Evolutionary conservation across 2,329 filamentous ascomycete species (phyloP).

Genomic region (Hypoxylon rubiginosum): DNA sequence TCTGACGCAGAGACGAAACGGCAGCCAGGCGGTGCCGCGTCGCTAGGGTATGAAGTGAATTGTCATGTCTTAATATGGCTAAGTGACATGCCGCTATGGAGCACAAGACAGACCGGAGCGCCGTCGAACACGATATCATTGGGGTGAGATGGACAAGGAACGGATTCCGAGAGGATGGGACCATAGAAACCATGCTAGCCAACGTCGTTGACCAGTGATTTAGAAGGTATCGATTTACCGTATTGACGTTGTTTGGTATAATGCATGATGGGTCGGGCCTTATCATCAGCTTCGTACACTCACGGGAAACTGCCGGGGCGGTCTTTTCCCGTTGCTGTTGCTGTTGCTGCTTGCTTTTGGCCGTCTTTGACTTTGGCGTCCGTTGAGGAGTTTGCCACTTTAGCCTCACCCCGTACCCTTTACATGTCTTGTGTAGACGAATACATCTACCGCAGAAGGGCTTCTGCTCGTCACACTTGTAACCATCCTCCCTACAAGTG

Average conservation of each 20-base stretch:
- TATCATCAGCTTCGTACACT: slow-evolving; percentile 1
- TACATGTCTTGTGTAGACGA: slow-evolving; percentile 50
- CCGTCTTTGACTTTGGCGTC: slow-evolving; percentile 17
- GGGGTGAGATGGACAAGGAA: slow-evolving; percentile 52
- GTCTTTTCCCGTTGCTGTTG: slow-evolving; percentile 15
- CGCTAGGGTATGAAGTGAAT: slow-evolving; percentile 41
- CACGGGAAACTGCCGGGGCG: slow-evolving; percentile 3
- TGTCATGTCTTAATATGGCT: slow-evolving; percentile 45
- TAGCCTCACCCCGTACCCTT: slow-evolving; percentile 51
- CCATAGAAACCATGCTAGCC: slow-evolving; percentile 49
- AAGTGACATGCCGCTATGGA: slow-evolving; percentile 52
- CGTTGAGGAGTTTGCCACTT: slow-evolving; percentile 46
- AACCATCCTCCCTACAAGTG: slow-evolving; percentile 52
- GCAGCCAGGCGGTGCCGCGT: slow-evolving; percentile 45
- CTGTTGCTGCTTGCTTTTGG: slow-evolving; percentile 23
- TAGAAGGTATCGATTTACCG: slow-evolving; percentile 44
- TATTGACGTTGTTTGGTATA: slow-evolving; percentile 28
- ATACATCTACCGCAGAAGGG: slow-evolving; percentile 50
- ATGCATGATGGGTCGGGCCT: slow-evolving; percentile 33
- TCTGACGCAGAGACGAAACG: slow-evolving; percentile 42
- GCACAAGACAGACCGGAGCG: slow-evolving; percentile 49
- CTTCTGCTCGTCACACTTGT: slow-evolving; percentile 53
- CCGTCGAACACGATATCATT: slow-evolving; percentile 47
- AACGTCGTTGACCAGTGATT: slow-evolving; percentile 50
- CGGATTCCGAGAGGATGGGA: slow-evolving; percentile 45